A percentile compares a stretch with the other conserved stretches of the same genome.
These are phyloP conservation scores for Populus ilicifolia DNA, from an alignment of 345 rosid genomes.

Conservation along the genomic window DNA sequence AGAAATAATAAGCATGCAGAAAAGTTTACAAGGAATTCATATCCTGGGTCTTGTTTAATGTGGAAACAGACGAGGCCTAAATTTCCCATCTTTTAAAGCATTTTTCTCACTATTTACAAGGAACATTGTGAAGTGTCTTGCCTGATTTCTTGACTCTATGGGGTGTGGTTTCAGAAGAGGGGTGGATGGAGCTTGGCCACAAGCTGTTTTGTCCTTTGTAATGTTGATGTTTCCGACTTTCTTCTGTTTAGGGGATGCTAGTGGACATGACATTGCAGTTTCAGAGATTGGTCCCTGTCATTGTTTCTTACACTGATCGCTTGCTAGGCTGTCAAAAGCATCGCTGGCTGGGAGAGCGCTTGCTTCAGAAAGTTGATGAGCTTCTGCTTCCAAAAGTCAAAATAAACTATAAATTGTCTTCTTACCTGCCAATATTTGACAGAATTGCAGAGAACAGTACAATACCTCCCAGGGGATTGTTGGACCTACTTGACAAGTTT, in stretches of 20 bases:
- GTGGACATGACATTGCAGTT: slow-evolving; percentile 66
- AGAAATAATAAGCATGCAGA: background rate
- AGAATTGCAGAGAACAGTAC: slow-evolving; percentile 67
- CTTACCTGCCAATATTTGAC: slow-evolving; percentile 72
- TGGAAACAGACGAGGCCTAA: background rate
- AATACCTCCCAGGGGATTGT: slow-evolving; percentile 67
- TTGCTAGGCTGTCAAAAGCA: slow-evolving; percentile 71
- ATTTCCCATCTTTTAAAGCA: no score
- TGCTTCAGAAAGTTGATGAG: slow-evolving; percentile 74
- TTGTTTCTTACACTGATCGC: slow-evolving; percentile 63
- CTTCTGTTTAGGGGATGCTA: slow-evolving; percentile 58
- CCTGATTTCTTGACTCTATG: background rate
- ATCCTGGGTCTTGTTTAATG: background rate
- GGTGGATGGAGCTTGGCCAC: background rate
- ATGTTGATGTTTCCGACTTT: slow-evolving; percentile 21
- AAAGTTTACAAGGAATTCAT: background rate
- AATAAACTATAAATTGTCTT: slow-evolving; percentile 50
- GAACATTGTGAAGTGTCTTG: background rate
- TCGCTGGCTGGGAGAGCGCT: slow-evolving; percentile 68
- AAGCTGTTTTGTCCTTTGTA: background rate
- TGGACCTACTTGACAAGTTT: slow-evolving; percentile 62
- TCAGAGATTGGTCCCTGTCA: slow-evolving; percentile 66
- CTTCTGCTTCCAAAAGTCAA: slow-evolving; percentile 58
- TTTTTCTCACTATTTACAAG: background rate
- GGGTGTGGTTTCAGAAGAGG: background rate